These are phyloP conservation scores for Oldenlandia corymbosa DNA, from an alignment of 257 asterid species.

Conservation along the genomic window DNA sequence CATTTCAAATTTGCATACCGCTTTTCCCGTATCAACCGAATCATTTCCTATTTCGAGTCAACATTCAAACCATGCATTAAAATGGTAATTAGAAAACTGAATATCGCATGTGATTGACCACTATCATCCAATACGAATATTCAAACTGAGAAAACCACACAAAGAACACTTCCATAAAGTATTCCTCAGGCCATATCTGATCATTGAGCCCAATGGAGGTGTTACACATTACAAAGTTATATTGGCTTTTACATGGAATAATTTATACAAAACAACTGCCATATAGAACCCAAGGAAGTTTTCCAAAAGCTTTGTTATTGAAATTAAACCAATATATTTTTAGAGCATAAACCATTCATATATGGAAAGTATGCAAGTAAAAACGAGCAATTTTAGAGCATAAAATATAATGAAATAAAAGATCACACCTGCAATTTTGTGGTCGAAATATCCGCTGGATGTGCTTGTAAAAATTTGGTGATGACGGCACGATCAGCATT, in stretches of 20 bases:
- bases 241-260: neutral
- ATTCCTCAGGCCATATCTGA: too few relatives aligned
- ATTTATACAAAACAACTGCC: neutral
- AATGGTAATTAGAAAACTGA: neutral
- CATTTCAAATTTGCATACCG: conserved; percentile 79
- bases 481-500: conserved; percentile 67
- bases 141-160: neutral
- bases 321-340: neutral
- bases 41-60: conserved; percentile 64
- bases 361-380: neutral
- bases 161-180: too few relatives aligned
- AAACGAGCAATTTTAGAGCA: neutral
- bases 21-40: conserved; percentile 72
- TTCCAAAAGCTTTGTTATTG: neutral
- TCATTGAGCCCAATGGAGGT: neutral
- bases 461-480: conserved; percentile 75
- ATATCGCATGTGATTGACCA: neutral
- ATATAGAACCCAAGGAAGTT: conserved; percentile 2
- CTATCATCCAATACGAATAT: too few relatives aligned
- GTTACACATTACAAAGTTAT: neutral
- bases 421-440: conserved; percentile 63
- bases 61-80: neutral
- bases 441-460: conserved; percentile 79
- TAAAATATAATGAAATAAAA: neutral
- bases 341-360: neutral